These are phyloP conservation scores for Jackrogersella multiformis DNA, from an alignment of 495 filamentous ascomycete genomes.

Conservation along the genomic window DNA sequence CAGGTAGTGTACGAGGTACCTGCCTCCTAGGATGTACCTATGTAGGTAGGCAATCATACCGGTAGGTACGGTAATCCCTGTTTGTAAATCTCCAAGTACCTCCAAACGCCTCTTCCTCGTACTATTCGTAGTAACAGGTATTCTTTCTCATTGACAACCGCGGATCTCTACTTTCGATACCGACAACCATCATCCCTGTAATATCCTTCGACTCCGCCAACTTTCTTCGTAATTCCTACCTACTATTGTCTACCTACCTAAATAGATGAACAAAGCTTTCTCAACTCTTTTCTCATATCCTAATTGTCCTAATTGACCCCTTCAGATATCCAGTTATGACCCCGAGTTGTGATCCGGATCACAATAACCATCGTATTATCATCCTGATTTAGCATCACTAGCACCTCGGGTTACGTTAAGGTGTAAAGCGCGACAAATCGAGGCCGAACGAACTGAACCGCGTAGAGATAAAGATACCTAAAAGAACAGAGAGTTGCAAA, in stretches of 20 bases:
- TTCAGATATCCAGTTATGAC: conserved; percentile 19
- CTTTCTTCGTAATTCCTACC: background rate
- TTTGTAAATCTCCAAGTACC: conserved; percentile 1
- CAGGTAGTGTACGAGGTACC: background rate
- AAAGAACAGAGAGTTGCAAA: too few relatives aligned
- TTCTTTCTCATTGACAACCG: too few relatives aligned
- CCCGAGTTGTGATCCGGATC: conserved; percentile 3
- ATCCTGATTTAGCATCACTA: conserved; percentile 12
- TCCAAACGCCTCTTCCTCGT: background rate
- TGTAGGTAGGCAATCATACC: too few relatives aligned
- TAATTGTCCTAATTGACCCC: background rate
- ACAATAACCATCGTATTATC: background rate
- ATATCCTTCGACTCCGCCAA: background rate
- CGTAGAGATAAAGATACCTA: background rate
- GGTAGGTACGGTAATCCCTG: conserved; percentile 1
- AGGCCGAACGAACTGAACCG: background rate
- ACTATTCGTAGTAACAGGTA: too few relatives aligned
- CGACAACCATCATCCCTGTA: conserved; percentile 14
- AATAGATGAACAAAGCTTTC: conserved; percentile 1
- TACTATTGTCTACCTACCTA: too few relatives aligned
- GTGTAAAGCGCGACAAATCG: background rate
- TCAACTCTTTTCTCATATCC: background rate
- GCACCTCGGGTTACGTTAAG: background rate
- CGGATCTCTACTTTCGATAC: conserved; percentile 16
- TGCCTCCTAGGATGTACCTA: background rate